Conservation (phyloP, 495 filamentous ascomycete genomes). For the Parmelia sp. region DNA sequence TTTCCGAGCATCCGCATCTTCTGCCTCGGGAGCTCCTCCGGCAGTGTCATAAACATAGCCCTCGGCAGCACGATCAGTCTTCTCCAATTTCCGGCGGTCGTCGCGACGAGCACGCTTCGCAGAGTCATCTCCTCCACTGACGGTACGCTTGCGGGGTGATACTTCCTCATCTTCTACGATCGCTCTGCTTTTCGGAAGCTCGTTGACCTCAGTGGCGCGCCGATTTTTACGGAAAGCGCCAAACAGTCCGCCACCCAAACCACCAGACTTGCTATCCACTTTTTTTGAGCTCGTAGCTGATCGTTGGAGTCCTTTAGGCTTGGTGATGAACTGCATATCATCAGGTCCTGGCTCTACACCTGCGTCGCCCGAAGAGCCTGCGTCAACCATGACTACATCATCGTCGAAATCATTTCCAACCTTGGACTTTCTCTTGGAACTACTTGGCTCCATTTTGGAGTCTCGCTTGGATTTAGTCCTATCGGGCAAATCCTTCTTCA, state of each 20-base stretch:
- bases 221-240: constrained; percentile 39
- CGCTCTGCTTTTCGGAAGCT: constrained; percentile 22
- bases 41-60: constrained; percentile 41
- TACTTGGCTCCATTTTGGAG: constrained; percentile 16
- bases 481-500: constrained; percentile 19
- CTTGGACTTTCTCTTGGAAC: constrained; percentile 24
- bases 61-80: constrained; percentile 40
- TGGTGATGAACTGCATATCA: constrained; percentile 71
- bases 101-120: constrained; percentile 40
- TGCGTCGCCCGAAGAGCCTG: constrained; percentile 33
- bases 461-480: constrained; percentile 21
- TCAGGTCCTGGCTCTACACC: constrained; percentile 45
- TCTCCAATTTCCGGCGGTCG: constrained; percentile 37
- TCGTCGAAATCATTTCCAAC: constrained; percentile 34
- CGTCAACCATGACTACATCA: constrained; percentile 45
- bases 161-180: constrained; percentile 24
- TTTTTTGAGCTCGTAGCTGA: constrained; percentile 43
- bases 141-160: constrained; percentile 26
- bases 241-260: constrained; percentile 43
- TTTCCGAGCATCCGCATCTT: constrained; percentile 47
- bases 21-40: constrained; percentile 41
- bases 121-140: constrained; percentile 35
- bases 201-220: constrained; percentile 18
- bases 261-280: constrained; percentile 39
- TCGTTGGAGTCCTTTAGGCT: constrained; percentile 49